These are phyloP conservation scores for Colletotrichum navitas DNA, from an alignment of 2,329 filamentous ascomycete genomes.

Conservation along the genomic window DNA sequence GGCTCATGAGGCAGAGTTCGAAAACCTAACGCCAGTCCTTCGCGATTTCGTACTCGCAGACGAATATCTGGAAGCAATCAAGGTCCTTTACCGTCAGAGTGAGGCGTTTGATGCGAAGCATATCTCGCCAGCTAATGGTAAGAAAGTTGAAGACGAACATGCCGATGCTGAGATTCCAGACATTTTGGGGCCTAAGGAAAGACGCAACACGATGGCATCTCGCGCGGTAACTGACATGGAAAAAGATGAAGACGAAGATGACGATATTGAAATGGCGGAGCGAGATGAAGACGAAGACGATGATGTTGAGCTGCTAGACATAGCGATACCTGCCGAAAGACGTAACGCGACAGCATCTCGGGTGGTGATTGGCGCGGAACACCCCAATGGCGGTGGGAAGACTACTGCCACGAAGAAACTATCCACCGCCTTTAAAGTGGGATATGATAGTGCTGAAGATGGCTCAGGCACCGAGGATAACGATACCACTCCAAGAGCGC, in stretches of 20 bases:
- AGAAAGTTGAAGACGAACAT: neutral
- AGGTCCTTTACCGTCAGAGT: conserved; percentile 9
- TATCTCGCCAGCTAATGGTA: neutral
- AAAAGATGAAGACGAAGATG: neutral
- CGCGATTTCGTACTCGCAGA: neutral
- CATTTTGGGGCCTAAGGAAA: too few species aligned
- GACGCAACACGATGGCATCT: neutral
- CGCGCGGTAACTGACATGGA: neutral
- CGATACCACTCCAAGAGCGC: conserved; percentile 6
- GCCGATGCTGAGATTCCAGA: neutral
- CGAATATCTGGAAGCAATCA: neutral
- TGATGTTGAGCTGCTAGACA: neutral
- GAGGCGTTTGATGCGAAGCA: conserved; percentile 23
- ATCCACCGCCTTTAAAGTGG: neutral
- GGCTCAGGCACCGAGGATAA: neutral
- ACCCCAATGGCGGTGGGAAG: neutral
- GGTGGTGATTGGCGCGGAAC: too few species aligned
- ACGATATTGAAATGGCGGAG: too few species aligned
- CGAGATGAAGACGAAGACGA: neutral
- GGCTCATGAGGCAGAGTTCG: conserved; percentile 42
- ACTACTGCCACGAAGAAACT: neutral
- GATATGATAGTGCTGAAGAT: neutral
- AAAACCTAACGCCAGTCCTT: conserved; percentile 44
- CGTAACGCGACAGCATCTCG: neutral
- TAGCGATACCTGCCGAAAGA: neutral